Conservation (phyloP, 495 filamentous ascomycete species). For the Amorphotheca resinae region DNA sequence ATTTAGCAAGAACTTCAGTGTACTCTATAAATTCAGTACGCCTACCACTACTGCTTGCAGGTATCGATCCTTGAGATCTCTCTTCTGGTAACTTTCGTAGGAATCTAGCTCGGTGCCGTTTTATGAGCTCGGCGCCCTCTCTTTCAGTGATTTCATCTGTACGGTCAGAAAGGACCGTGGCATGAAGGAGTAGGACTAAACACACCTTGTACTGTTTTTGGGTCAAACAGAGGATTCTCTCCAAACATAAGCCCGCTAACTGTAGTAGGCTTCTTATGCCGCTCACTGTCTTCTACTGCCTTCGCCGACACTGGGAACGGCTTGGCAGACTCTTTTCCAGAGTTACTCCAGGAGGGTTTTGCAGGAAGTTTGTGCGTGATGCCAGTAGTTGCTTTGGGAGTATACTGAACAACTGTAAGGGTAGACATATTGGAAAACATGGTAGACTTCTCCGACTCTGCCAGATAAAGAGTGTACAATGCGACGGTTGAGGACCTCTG, state of each 20-base stretch:
- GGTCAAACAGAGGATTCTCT: neutral
- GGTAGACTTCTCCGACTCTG: neutral
- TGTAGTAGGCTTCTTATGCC: neutral
- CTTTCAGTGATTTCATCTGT: neutral
- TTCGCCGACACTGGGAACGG: neutral
- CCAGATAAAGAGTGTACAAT: neutral
- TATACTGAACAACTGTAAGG: neutral
- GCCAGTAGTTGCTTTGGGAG: neutral
- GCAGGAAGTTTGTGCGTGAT: neutral
- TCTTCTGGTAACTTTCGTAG: neutral
- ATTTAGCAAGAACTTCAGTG: neutral
- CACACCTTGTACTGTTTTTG: neutral
- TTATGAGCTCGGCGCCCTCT: neutral
- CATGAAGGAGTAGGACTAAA: neutral
- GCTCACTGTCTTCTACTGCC: neutral
- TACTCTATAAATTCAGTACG: neutral
- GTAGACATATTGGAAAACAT: neutral
- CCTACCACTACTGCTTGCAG: neutral
- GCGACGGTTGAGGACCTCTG: neutral
- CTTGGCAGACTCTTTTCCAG: neutral
- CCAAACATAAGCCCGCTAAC: neutral
- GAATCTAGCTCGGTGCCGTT: neutral
- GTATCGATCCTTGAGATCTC: neutral
- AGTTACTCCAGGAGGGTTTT: neutral
- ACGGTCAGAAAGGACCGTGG: neutral